Evolutionary conservation across 1,284 basidiomycete genomes (phyloP).

Genomic region (Puccinia novopanici): DNA sequence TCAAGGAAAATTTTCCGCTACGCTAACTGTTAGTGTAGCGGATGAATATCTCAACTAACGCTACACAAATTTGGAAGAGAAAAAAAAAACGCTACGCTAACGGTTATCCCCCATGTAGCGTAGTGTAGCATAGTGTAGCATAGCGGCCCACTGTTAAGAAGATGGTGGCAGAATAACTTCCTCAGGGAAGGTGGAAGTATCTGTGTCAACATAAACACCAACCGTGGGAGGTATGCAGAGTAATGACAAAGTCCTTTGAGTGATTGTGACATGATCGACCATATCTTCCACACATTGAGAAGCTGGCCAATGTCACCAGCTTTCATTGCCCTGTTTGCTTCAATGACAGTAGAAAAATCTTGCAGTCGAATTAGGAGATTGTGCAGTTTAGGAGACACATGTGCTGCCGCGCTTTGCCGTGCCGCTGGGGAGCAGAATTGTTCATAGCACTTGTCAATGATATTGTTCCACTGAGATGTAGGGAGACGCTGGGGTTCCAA

Average conservation of each 20-base stretch:
- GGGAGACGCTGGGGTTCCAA: neutral
- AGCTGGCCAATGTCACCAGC: slow-evolving; percentile 28
- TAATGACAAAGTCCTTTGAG: slow-evolving; percentile 7
- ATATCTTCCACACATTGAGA: slow-evolving; percentile 24
- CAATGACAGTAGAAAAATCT: neutral
- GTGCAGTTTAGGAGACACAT: neutral
- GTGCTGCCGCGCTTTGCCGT: neutral
- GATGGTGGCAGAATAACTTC: slow-evolving; percentile 9
- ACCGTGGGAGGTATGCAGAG: slow-evolving; percentile 1
- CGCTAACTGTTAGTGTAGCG: no score
- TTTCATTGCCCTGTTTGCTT: slow-evolving; percentile 1
- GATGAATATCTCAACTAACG: no score
- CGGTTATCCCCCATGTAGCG: no score
- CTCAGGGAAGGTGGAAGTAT: slow-evolving; percentile 1
- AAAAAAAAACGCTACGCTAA: no score
- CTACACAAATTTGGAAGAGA: no score
- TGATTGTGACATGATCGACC: slow-evolving; percentile 8
- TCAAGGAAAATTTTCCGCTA: no score
- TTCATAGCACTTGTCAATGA: neutral
- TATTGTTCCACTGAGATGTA: no score
- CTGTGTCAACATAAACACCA: neutral
- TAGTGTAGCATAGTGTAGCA: no score
- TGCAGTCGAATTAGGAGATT: slow-evolving; percentile 5
- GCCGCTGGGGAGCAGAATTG: neutral
- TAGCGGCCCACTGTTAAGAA: no score